phyloP scores from a whole-genome alignment of 2,329 filamentous ascomycete genomes.

The Penicillium sp. region DNA sequence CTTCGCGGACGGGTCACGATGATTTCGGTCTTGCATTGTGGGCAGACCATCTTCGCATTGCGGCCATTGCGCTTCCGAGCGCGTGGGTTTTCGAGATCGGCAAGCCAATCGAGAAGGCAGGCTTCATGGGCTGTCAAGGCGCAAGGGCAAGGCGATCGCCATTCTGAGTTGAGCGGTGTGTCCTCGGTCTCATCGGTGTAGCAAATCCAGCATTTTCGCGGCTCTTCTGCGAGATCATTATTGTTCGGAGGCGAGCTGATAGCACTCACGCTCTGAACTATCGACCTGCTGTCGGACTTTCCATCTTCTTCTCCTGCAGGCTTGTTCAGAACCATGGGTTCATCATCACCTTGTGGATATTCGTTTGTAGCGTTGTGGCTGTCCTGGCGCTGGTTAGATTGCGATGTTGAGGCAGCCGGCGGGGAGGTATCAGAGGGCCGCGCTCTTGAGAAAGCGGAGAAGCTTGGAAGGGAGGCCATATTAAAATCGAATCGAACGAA shows the following conservation, averaged over 20 bases:
- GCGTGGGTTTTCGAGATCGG: constrained; percentile 76
- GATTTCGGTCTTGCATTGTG: constrained; percentile 86
- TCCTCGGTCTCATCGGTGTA: constrained; percentile 70
- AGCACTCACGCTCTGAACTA: constrained; percentile 19
- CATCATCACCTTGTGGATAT: constrained; percentile 30
- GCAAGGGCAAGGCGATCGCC: constrained; percentile 90
- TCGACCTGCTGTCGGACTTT: constrained; percentile 26
- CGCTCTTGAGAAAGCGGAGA: constrained; percentile 33
- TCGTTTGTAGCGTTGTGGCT: constrained; percentile 20
- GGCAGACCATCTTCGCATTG: constrained; percentile 73
- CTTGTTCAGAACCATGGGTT: constrained; percentile 38
- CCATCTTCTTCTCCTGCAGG: constrained; percentile 23
- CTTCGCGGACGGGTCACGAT: constrained; percentile 76
- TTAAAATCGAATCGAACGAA: background rate
- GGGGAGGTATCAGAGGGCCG: constrained; percentile 33
- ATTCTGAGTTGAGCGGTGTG: constrained; percentile 63
- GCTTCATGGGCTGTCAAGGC: constrained; percentile 88
- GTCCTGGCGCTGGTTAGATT: constrained; percentile 2
- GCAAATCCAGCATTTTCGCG: constrained; percentile 70
- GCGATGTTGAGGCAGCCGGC: constrained; percentile 20
- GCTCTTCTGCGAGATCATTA: constrained; percentile 35
- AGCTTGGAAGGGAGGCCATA: constrained; percentile 44
- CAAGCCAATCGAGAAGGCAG: constrained; percentile 89
- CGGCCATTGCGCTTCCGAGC: constrained; percentile 55
- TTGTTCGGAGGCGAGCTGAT: constrained; percentile 10